phyloP scores from a whole-genome alignment of 2,329 filamentous ascomycete species.

The Colletotrichum acutatum region DNA sequence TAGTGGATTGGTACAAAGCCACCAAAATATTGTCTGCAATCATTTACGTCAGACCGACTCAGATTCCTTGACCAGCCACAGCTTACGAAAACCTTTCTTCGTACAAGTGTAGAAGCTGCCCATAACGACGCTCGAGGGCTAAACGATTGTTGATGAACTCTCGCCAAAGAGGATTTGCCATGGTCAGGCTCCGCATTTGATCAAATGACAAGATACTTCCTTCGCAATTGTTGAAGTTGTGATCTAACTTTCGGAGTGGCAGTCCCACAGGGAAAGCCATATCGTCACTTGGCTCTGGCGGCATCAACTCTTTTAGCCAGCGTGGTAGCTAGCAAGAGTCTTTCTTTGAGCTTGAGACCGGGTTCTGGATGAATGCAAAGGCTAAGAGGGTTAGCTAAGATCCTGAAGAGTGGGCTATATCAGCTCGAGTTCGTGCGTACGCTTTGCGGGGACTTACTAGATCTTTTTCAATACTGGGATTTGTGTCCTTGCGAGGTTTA shows the following conservation, averaged over 20 bases:
- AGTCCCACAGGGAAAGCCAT: conserved; percentile 5
- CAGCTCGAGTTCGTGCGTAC: background rate
- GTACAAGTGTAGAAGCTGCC: conserved; percentile 37
- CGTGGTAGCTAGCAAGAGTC: background rate
- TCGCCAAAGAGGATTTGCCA: conserved; percentile 38
- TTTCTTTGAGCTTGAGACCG: background rate
- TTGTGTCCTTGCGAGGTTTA: background rate
- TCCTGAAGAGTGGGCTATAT: background rate
- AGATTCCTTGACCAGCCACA: background rate
- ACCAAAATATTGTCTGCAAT: conserved; percentile 35
- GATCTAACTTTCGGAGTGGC: conserved; percentile 33
- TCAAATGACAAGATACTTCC: conserved; percentile 39
- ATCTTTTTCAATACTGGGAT: background rate
- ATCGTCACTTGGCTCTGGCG: background rate
- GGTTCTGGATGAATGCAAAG: background rate
- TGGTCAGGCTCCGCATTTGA: conserved; percentile 36
- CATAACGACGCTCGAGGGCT: conserved; percentile 38
- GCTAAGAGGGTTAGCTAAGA: background rate
- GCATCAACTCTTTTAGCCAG: background rate
- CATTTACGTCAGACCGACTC: background rate
- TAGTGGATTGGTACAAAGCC: conserved; percentile 39
- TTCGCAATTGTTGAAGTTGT: conserved; percentile 40
- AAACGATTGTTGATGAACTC: conserved; percentile 39
- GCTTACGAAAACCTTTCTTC: conserved; percentile 35
- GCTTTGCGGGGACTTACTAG: background rate